phyloP scores from a whole-genome alignment of 129 eudicot species.

The Ambrosia trifida region DNA sequence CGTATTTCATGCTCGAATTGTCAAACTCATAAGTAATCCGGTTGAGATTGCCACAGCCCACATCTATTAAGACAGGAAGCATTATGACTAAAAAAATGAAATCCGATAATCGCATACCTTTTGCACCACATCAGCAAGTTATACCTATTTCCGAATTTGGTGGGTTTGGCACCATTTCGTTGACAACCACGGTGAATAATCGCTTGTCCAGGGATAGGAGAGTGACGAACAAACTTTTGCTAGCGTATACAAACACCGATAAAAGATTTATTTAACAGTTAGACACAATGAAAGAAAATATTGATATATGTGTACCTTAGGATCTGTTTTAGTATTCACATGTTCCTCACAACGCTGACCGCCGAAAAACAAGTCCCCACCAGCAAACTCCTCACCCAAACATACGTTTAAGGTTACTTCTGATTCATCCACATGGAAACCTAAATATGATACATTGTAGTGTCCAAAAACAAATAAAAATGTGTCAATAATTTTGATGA shows the following conservation, averaged over 20 bases:
- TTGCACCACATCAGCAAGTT: constrained; percentile 14
- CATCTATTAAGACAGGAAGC: no score
- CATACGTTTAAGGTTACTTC: constrained; percentile 89
- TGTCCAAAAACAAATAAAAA: not conserved
- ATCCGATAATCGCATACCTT: constrained; percentile 45
- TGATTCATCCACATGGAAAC: constrained; percentile 92
- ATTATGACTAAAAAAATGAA: not conserved
- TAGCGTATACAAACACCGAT: not conserved
- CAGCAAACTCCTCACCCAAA: constrained; percentile 74
- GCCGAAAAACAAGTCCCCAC: constrained; percentile 85
- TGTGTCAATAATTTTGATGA: not conserved
- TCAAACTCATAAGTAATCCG: no score
- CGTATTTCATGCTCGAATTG: no score
- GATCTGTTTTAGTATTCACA: constrained; percentile 60
- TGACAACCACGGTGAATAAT: constrained; percentile 47
- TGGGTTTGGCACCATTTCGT: not conserved
- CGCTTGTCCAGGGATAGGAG: constrained; percentile 74
- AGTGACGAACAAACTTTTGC: constrained; percentile 63
- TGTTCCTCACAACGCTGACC: constrained; percentile 92
- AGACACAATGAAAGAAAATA: constrained; percentile 2
- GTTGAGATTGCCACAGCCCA: no score
- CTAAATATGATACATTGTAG: constrained; percentile 30
- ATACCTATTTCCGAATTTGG: not conserved
- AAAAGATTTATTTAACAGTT: not conserved
- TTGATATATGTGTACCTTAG: constrained; percentile 51